Base-by-base conservation (phyloP, 805 yeast species). In the Starmerella potacharoeniae region DNA sequence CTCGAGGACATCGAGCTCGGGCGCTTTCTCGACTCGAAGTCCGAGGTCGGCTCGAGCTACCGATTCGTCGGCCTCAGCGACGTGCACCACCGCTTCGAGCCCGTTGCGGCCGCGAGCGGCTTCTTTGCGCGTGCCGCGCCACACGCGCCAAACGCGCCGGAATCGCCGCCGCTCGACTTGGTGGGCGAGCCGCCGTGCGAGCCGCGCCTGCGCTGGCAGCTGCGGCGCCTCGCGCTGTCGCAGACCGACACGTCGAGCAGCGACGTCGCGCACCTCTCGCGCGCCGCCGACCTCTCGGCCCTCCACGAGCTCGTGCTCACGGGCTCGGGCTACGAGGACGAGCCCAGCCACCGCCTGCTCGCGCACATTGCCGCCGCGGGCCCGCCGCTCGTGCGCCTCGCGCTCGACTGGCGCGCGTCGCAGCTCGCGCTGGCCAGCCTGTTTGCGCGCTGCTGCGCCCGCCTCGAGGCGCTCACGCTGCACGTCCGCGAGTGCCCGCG, bases 21-120 rank as follows among this genome's bases (percentile, higher is more conserved):
- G 22, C 56, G 65, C 35, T 60, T 53, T 31, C 52, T 65, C 16
- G 60, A 60, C 49, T 46, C 52, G 13, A 59, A 62, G 52, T 51
- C 46, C 11, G 60, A 60, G 39, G 62, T 64, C 4, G 68, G 68
- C 29, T 65, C 67, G 16, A 59, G 67, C 43, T 65, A 60, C 45
- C 60, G 65, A 13, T 65, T 65, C 56, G 62, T 60, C 14, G 65
- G 63, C 3, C 47, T 53, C 52, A 52, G 61, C 55, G 57, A 59
- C 55, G 60, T 48, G n/a, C 39, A 46, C 48, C 37, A 35, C n/a
- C 55, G 44, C 10, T 36, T 28, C 42, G 55, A 55, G 9, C 41
- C 43, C 5, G 53, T 58, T n/a, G 22, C 54, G 7, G 58, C 60
- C 22, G 39, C 56, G 6, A 11, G 47, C 10, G 50, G 41, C 6